Percentiles rank a stretch among this genome's conserved stretches.
These are phyloP conservation scores for Stagonosporopsis rhizophila DNA, from an alignment of 2,329 filamentous ascomycete genomes.

Conservation along the genomic window DNA sequence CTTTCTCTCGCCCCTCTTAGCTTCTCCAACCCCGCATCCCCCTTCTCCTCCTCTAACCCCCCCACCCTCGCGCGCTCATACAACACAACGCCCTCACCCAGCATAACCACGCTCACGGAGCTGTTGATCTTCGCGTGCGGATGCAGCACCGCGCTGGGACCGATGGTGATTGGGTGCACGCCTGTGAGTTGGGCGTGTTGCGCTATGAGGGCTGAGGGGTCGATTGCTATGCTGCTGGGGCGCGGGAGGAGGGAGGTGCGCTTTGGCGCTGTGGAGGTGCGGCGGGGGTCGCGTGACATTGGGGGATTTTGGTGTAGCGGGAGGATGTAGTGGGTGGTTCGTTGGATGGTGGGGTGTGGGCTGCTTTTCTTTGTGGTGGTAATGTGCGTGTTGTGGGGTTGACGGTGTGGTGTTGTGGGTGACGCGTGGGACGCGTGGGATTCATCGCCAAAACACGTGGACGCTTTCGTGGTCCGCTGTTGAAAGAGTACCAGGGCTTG, in stretches of 20 bases:
- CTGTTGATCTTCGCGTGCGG: conserved; percentile 69
- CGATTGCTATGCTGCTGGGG: conserved; percentile 50
- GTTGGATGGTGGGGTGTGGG: neutral
- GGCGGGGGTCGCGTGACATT: conserved; percentile 38
- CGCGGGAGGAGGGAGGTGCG: conserved; percentile 48
- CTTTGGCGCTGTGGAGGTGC: conserved; percentile 43
- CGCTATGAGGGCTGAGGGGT: conserved; percentile 57
- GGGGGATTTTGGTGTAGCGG: neutral
- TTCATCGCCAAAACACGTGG: conserved; percentile 13
- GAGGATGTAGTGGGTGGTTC: neutral
- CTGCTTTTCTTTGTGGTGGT: neutral
- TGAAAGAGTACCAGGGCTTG: neutral
- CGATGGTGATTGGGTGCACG: conserved; percentile 78
- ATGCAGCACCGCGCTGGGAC: conserved; percentile 81
- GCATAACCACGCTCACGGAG: conserved; percentile 50
- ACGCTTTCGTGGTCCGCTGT: neutral
- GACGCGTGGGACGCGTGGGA: conserved; percentile 9
- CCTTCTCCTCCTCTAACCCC: conserved; percentile 21
- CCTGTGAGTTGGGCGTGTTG: conserved; percentile 65
- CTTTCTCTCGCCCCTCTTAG: conserved; percentile 18
- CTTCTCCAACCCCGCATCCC: conserved; percentile 2
- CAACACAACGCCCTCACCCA: conserved; percentile 70
- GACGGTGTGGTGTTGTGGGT: neutral
- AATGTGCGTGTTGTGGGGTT: neutral
- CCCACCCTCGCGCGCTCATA: conserved; percentile 66